Percentiles rank a stretch among this genome's conserved stretches.
Evolutionary conservation across 225 moss, liverwort and hornwort species (phyloP).

Genomic region (Lunularia cruciata): DNA sequence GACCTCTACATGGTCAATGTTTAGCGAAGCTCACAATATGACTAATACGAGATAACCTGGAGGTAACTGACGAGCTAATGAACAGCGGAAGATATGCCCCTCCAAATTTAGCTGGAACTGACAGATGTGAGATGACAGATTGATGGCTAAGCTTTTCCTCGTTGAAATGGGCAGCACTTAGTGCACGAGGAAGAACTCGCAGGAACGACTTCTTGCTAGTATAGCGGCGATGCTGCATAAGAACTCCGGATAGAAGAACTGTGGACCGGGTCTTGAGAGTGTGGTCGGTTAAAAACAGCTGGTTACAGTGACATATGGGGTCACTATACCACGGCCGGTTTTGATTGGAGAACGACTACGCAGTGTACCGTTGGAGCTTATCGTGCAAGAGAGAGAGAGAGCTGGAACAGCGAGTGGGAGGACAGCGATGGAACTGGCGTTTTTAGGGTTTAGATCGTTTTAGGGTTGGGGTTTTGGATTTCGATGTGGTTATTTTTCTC

Average conservation of each 20-base stretch:
- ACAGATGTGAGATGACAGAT: too few relatives aligned
- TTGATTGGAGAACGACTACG: conserved; percentile 29
- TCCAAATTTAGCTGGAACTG: too few relatives aligned
- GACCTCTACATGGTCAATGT: too few relatives aligned
- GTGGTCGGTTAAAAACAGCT: neutral
- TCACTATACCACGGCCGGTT: conserved; percentile 27
- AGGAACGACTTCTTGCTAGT: conserved; percentile 26
- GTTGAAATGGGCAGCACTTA: neutral
- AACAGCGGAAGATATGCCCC: too few relatives aligned
- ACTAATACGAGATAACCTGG: too few relatives aligned
- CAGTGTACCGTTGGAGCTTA: conserved; percentile 14
- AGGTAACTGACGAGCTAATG: too few relatives aligned
- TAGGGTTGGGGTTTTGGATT: conserved; percentile 38
- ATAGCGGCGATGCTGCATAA: neutral
- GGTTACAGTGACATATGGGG: conserved; percentile 10
- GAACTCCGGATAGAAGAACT: conserved; percentile 16
- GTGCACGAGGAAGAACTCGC: conserved; percentile 3
- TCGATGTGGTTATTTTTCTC: conserved; percentile 17
- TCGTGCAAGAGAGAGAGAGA: conserved; percentile 5
- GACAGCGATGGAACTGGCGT: neutral
- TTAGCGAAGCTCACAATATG: too few relatives aligned
- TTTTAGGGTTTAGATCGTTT: conserved; percentile 39
- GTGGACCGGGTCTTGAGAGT: neutral
- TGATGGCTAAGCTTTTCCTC: too few relatives aligned
- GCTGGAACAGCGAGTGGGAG: neutral